Evolutionary conservation across 768 basidiomycete genomes (phyloP).

Genomic region (Kwoniella sp.): DNA sequence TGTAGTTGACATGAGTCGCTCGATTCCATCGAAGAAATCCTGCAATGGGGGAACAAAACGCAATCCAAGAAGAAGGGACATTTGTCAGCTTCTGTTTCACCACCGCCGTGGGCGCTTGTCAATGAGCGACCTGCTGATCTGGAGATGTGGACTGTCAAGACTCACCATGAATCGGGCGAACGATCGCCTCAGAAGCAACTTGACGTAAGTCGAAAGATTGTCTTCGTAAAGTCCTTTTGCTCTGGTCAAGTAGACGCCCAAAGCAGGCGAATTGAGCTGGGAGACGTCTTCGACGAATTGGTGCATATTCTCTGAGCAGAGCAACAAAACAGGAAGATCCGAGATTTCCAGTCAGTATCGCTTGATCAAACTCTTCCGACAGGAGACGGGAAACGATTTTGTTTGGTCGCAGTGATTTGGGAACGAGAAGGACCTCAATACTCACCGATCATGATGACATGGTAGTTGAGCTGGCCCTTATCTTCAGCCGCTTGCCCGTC

Average conservation of each 20-base stretch:
- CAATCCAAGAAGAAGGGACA: no score
- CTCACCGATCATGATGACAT: constrained; percentile 91
- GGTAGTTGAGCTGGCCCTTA: constrained; percentile 94
- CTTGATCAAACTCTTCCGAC: not conserved
- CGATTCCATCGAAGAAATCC: constrained; percentile 94
- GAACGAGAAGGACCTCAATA: constrained; percentile 12
- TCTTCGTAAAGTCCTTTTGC: constrained; percentile 87
- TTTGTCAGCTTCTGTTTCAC: no score
- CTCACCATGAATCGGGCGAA: constrained; percentile 83
- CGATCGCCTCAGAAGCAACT: constrained; percentile 79
- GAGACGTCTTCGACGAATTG: constrained; percentile 83
- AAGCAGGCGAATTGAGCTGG: constrained; percentile 69
- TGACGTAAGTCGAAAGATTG: constrained; percentile 82
- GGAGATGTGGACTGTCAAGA: constrained; percentile 28
- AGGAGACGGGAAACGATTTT: not conserved
- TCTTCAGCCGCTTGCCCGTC: constrained; percentile 65
- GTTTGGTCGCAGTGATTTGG: no score
- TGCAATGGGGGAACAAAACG: no score
- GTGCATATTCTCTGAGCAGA: constrained; percentile 85
- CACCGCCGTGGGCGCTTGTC: no score
- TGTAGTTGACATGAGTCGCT: constrained; percentile 79
- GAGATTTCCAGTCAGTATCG: no score
- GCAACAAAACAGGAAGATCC: no score
- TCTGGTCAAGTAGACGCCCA: constrained; percentile 65
- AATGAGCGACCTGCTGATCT: no score